Base-by-base conservation (phyloP, 108 stramenopile species). In the Parmales sp. region DNA sequence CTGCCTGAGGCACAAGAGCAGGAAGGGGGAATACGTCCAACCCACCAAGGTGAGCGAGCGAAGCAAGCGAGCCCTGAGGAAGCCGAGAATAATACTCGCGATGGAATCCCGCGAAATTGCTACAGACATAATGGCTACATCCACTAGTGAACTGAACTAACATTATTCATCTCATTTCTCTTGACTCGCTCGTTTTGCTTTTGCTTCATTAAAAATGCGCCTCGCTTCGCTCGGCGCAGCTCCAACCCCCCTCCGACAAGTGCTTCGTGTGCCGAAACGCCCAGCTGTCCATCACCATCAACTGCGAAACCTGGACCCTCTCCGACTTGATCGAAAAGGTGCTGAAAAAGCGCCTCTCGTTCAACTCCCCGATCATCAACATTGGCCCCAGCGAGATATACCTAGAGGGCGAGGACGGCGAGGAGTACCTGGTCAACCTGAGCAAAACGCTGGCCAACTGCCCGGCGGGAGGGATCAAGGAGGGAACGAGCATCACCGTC, bases 201-300 rank as follows among this genome's bases (percentile, higher is more conserved):
- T 8, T 11, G 41, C 41, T 13, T 43, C 13, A 43, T 43, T 8
- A 43, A 43, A 43, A 43, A 5, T n/a, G 69, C 23, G 23, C 23
- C 48, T 69, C 25, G 23, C 64, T 95, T 48, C 86, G 85, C 44
- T 89, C 96, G 0, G 81, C 79, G 36, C 68, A 63, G 1, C 79
- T 95, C 64, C 81, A 85, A 43, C 68, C 72, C 26, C 94, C 92
- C 18, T 88, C 92, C 67, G 82, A 85, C 1, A 78, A 81, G 23
- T 98, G 95, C 77, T 95, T 89, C 76, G 96, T 96, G 0, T 98
- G 96, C 80, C 78, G 85, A 45, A 84, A 86, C 71, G 88, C 86
- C n/a, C 72, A 67, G 20, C 69, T 93, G 20, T 75, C 76, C 1
- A 46, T 94, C 20, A 65, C 81, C 26, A 26, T 92, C 34, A 84